Base-by-base conservation (phyloP, 371 early-diverging fungal genomes). In the Mortierella sp. region DNA sequence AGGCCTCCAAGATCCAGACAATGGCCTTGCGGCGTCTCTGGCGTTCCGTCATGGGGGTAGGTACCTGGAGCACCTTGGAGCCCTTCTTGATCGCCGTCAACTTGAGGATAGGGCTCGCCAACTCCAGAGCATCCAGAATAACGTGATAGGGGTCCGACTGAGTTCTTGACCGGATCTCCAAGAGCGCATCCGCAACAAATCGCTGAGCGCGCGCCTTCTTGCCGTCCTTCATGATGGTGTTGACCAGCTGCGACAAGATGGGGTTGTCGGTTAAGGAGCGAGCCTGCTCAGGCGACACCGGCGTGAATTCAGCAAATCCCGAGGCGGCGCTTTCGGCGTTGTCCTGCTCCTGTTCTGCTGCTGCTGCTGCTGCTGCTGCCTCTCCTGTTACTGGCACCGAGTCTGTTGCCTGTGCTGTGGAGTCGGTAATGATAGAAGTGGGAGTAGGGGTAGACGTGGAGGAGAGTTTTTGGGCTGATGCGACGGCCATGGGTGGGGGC, bases 191-290 rank as follows among this genome's bases (percentile, higher is more conserved):
- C 28, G 88, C 84, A 0, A 98, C 89, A 46, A 94, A 88, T 8
- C 93, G 86, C 77, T 96, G 93, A 24, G 97, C 97, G 28, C 90
- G 89, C 24, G 93, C 91, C 82, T 96, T 96, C 87, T 95, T 94
- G 67, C 97, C 97, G 72, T 96, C 93, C 69, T 94, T 90, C 97
- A 97, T 97, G 71, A 97, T 89, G 76, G 95, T 94, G 88, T 97
- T 97, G 71, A 96, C 95, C 11, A 96, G 78, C 72, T 96, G 97
- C 37, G 91, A 89, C 24, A 96, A 84, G 21, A 95, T 89, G 24
- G 94, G 93, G 82, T 96, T 93, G n/a, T 90, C 71, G n/a, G 84
- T 83, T 76, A 90, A 26, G 34, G 87, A 87, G 3, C 83, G 78
- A 24, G 69, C 57, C 48, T 77, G 74, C 43, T 82, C 78, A 10